These are phyloP conservation scores for Sclerospora graminicola DNA, from an alignment of 352 stramenopile genomes.

Conservation along the genomic window DNA sequence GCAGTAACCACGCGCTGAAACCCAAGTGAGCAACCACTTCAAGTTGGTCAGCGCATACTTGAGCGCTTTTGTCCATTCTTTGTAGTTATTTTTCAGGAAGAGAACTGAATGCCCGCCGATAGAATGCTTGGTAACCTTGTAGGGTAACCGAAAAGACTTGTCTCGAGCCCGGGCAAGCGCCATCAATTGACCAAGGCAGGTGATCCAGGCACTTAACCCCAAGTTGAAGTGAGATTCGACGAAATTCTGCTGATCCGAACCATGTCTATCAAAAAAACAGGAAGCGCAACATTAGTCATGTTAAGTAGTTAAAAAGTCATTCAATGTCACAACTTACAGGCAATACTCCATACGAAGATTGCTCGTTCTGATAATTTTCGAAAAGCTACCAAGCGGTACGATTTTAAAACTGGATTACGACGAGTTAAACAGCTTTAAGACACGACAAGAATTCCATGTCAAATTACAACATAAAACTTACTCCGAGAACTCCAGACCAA, in stretches of 20 bases:
- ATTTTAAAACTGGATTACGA: slow-evolving; percentile 61
- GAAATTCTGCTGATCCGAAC: slow-evolving; percentile 78
- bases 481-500: slow-evolving; percentile 62
- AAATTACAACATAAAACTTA: slow-evolving; percentile 20
- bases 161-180: slow-evolving; percentile 44
- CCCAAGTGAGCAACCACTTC: slow-evolving; percentile 77
- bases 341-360: slow-evolving; percentile 76
- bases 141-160: slow-evolving; percentile 52
- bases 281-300: slow-evolving; percentile 7
- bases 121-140: slow-evolving; percentile 69
- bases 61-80: slow-evolving; percentile 79
- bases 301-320: background rate
- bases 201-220: slow-evolving; percentile 68
- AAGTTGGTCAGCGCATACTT: slow-evolving; percentile 81
- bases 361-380: slow-evolving; percentile 74
- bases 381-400: slow-evolving; percentile 78
- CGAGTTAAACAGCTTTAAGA: slow-evolving; percentile 2
- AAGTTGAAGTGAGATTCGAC: slow-evolving; percentile 81
- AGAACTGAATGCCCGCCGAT: slow-evolving; percentile 62
- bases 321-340: slow-evolving; percentile 38
- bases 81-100: slow-evolving; percentile 73
- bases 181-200: slow-evolving; percentile 63
- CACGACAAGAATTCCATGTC: background rate
- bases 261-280: slow-evolving; percentile 44
- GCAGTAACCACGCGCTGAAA: slow-evolving; percentile 26